Conservation (phyloP, 345 rosid species). For the sweet orange (Citrus sinensis) region DVS_A1.0 CM039163.1:48971001-48971500, state of each 20-base stretch:
- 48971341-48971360: constrained; percentile 78
- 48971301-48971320: constrained; percentile 52
- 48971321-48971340: constrained; percentile 74
- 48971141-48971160: background rate
- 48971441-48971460: constrained; percentile 10
- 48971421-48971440: background rate
- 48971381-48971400: constrained; percentile 37
- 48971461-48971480: background rate
- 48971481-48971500: background rate
- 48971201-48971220: background rate
- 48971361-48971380: constrained; percentile 94
- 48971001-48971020: constrained; percentile 74
- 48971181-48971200: background rate
- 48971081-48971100: constrained; percentile 1
- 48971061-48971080: constrained; percentile 11
- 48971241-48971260: background rate
- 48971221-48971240: background rate
- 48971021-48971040: background rate
- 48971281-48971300: constrained; percentile 23
- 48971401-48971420: background rate
- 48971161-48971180: background rate
- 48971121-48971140: background rate
- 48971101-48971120: background rate
- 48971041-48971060: constrained; percentile 1
- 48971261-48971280: background rate